These are phyloP conservation scores for Nicotiana knightiana DNA, from an alignment of 257 asterid genomes.

Conservation along the genomic window DNA sequence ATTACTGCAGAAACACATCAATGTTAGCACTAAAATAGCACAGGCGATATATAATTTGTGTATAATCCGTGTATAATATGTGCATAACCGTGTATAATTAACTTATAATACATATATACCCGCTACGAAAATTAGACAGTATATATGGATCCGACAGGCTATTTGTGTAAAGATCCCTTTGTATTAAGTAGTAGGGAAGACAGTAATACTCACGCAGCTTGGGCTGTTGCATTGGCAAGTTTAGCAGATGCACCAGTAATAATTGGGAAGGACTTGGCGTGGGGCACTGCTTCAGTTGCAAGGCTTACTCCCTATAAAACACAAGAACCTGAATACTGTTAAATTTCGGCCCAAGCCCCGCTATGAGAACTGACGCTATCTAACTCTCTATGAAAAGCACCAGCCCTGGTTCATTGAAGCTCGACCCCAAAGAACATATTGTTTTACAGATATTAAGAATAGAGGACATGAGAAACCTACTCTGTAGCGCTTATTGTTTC, in stretches of 20 bases:
- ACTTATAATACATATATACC: no score
- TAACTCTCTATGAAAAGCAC: neutral
- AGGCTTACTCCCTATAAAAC: slow-evolving; percentile 71
- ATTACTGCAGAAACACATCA: slow-evolving; percentile 27
- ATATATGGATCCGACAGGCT: no score
- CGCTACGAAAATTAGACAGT: no score
- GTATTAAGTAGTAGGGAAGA: neutral
- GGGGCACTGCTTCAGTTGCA: slow-evolving; percentile 37
- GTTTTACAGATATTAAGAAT: neutral
- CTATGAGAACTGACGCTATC: neutral
- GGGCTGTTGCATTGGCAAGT: slow-evolving; percentile 34
- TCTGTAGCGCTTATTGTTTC: slow-evolving; percentile 42
- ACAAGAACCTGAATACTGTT: neutral
- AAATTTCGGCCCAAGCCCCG: neutral
- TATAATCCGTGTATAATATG: no score
- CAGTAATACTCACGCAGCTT: slow-evolving; percentile 56
- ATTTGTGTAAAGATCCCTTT: no score
- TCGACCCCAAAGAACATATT: neutral
- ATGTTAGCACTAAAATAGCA: neutral
- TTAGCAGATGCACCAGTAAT: slow-evolving; percentile 51
- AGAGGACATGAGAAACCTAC: slow-evolving; percentile 25
- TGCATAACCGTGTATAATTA: no score
- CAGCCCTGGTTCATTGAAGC: neutral
- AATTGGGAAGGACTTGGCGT: slow-evolving; percentile 35
- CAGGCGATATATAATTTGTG: no score